Percentiles rank a stretch among this genome's conserved stretches.
Conservation (phyloP, 495 filamentous ascomycete genomes). For the Lasiosphaeriaceae sp. region DNA sequence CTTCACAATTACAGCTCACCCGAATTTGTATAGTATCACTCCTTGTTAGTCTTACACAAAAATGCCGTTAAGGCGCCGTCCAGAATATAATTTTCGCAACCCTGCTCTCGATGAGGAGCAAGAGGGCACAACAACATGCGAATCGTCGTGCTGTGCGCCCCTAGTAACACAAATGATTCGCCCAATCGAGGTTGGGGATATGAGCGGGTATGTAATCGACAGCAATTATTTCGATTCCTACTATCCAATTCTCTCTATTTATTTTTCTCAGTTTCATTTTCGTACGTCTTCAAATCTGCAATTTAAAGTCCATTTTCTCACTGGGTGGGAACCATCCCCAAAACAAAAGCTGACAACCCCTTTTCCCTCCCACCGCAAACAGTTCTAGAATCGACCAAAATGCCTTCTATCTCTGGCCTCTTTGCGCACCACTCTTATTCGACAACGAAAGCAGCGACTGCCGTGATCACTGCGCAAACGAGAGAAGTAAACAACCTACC, state of each 20-base stretch:
- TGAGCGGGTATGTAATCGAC: not conserved
- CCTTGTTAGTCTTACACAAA: no score
- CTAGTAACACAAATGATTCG: not conserved
- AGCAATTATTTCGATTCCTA: no score
- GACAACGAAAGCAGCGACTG: constrained; percentile 86
- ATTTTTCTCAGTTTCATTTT: not conserved
- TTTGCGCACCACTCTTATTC: constrained; percentile 77
- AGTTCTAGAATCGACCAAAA: not conserved
- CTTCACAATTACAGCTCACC: no score
- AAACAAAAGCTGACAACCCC: not conserved
- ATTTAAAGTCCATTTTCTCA: not conserved
- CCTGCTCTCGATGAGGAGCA: constrained; percentile 1
- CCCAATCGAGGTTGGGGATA: not conserved
- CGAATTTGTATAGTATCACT: no score
- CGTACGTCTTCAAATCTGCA: not conserved
- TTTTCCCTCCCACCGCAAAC: not conserved
- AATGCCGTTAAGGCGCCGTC: no score
- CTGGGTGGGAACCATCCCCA: not conserved
- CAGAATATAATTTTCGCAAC: not conserved
- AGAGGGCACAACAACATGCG: not conserved
- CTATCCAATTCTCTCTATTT: not conserved
- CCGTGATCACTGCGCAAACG: constrained; percentile 75
- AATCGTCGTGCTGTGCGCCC: constrained; percentile 1
- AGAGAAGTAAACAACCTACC: constrained; percentile 58
- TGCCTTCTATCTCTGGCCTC: constrained; percentile 63